phyloP scores from a whole-genome alignment of 441 rosid species.

The Biscutella auriculata region DNA sequence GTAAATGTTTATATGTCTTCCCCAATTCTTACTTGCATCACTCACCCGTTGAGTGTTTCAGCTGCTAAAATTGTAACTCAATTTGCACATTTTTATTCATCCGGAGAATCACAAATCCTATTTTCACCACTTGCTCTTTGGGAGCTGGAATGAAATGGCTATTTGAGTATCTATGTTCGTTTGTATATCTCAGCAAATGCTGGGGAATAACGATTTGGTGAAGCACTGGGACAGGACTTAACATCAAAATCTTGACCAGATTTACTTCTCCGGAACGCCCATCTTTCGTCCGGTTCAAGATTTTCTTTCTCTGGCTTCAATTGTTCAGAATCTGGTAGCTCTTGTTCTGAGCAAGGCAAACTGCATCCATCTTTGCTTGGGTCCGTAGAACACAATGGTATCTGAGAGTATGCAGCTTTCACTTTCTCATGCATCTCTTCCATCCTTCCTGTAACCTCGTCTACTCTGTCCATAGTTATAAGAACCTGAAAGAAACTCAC shows the following conservation, averaged over 20 bases:
- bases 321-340: conserved; percentile 18
- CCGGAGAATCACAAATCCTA: too few relatives aligned
- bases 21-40: conserved; percentile 3
- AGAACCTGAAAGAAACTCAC: conserved; percentile 40
- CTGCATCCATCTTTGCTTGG: conserved; percentile 13
- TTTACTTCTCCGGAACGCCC: conserved; percentile 21
- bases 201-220: conserved; percentile 16
- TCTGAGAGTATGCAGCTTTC: conserved; percentile 56
- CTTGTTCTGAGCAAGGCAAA: conserved; percentile 1
- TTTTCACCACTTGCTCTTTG: too few relatives aligned
- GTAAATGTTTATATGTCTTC: neutral
- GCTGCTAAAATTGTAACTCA: neutral
- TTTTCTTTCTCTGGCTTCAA: conserved; percentile 30
- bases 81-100: neutral
- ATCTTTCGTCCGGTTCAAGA: conserved; percentile 19
- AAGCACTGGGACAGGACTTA: conserved; percentile 22
- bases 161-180: conserved; percentile 21
- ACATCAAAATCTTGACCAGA: conserved; percentile 17
- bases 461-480: conserved; percentile 69
- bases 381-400: conserved; percentile 25
- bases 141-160: too few relatives aligned
- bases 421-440: conserved; percentile 42
- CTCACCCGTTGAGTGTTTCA: conserved; percentile 1
- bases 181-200: conserved; percentile 7
- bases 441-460: conserved; percentile 45